phyloP scores from a whole-genome alignment of 306 rosid species.

The Prunus dulcis region DNA sequence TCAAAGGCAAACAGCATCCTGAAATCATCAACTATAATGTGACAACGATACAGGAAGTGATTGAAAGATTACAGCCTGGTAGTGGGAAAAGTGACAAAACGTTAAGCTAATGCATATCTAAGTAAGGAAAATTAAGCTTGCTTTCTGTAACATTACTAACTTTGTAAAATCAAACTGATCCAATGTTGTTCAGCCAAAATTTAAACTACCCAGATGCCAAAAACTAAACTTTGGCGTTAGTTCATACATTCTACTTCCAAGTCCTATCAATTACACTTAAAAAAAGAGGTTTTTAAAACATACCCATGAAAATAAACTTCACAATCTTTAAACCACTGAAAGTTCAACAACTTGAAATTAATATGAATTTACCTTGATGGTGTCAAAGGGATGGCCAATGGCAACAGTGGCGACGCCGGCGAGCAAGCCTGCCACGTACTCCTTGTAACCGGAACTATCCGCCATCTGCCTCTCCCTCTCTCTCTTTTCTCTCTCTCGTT shows the following conservation, averaged over 20 bases:
- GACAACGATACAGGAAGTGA: neutral
- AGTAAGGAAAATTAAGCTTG: neutral
- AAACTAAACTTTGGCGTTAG: neutral
- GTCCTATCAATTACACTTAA: neutral
- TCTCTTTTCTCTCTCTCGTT: neutral
- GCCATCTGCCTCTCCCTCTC: conserved; percentile 33
- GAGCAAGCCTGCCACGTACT: conserved; percentile 63
- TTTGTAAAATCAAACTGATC: neutral
- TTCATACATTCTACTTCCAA: neutral
- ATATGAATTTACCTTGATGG: conserved; percentile 42
- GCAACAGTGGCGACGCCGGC: conserved; percentile 61
- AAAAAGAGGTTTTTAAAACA: neutral
- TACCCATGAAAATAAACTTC: neutral
- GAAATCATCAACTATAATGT: conserved; percentile 12
- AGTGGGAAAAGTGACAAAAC: neutral
- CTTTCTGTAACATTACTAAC: neutral
- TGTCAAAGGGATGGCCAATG: conserved; percentile 61
- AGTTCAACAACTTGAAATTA: neutral
- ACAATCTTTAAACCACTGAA: neutral
- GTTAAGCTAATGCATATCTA: neutral
- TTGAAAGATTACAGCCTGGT: conserved; percentile 6
- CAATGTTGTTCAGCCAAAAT: neutral
- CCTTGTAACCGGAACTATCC: conserved; percentile 51
- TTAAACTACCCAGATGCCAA: conserved; percentile 6
- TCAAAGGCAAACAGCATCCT: conserved; percentile 1